Base-by-base conservation (phyloP, 495 filamentous ascomycete genomes). In the Sordaria brevicollis region DNA sequence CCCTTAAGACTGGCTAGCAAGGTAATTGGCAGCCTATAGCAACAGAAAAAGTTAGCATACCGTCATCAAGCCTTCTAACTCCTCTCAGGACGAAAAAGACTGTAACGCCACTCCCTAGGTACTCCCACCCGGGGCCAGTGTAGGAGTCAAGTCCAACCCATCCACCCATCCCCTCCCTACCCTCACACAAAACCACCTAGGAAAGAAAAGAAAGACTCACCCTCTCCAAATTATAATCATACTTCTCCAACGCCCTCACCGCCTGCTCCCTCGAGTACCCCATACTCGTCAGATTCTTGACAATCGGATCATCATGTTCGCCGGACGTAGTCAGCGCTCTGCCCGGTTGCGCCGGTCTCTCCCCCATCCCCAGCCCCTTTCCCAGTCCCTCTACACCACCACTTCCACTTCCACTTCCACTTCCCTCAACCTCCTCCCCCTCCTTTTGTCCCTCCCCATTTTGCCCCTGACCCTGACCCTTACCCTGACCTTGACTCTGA, bases 201-300 rank as follows among this genome's bases (percentile, higher is more conserved):
- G 10, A 43, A 43, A 43, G n/a, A 17, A 41, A 33, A 38, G 39
- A n/a, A 37, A 25, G 76, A 80, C 89, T 83, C 83, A 97, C 95
- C 89, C 93, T 91, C 78, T 96, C 93, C 76, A 97, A 84, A 81
- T 97, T 94, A 80, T 97, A 97, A 77, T 97, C 94, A 80, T 89
- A 95, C 79, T 93, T 94, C 84, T 97, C 95, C 76, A 99, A 80
- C 37, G 95, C 95, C 68, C 82, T 84, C 35, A 98, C 83, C n/a
- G 92, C 91, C 57, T 91, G 89, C 6, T 86, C 85, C 49, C 95
- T 84, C 33, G 89, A 83, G 79, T 95, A 99, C 3, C 95, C 95
- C 93, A 98, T 96, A 33, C 86, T 88, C 11, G 92, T 97, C 77
- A 99, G 77, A 71, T 93, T 90, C 82, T 95, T 94, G 68, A 98